Base-by-base conservation (phyloP, 345 rosid species). In the Citropsis articulata region DNA sequence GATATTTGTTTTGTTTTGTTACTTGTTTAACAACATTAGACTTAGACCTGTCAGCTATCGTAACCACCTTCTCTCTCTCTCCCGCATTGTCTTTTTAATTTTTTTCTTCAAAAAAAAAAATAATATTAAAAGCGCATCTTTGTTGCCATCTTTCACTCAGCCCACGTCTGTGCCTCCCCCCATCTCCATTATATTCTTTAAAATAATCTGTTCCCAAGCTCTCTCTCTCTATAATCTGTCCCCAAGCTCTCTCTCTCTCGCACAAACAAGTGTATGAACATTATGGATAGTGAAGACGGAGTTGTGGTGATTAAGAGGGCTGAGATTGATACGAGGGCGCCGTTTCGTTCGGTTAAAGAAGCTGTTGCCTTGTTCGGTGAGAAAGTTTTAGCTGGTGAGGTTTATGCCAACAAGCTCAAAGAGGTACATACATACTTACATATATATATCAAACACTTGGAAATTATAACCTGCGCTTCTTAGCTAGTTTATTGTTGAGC, bases 341-440 rank as follows among this genome's bases (percentile, higher is more conserved):
- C 98, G 0, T 94, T 94, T 82, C 87, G 81, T 70, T 92, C 94
- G 2, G 94, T 94, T 33, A 91, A 84, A 82, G 98, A 94, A 77
- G 98, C 98, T 0, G 94, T 94, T 8, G 79, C 94, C 19, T 75
- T 94, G 87, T 92, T 94, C 66, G 97, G 98, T 0, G 94, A 94
- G 75, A 92, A 84, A 82, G 90, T 90, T 78, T 79, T 92, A 60
- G 92, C 91, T 4, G 86, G 82, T 45, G 93, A 94, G 78, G 80
- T 89, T 60, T 91, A 84, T 69, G 78, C 92, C 75, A 83, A 75
- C 82, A 92, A 87, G 88, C 89, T 88, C 83, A 87, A 85, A 81
- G 87, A 82, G 90, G 93, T 81, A 10, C 4, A 2, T 42, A 40
- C 45, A 45, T 45, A 45, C 50, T 1, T 8, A 1, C 42, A 42